Conservation (phyloP, 164 flowering plant species). For the Magnolia sinica region DNA sequence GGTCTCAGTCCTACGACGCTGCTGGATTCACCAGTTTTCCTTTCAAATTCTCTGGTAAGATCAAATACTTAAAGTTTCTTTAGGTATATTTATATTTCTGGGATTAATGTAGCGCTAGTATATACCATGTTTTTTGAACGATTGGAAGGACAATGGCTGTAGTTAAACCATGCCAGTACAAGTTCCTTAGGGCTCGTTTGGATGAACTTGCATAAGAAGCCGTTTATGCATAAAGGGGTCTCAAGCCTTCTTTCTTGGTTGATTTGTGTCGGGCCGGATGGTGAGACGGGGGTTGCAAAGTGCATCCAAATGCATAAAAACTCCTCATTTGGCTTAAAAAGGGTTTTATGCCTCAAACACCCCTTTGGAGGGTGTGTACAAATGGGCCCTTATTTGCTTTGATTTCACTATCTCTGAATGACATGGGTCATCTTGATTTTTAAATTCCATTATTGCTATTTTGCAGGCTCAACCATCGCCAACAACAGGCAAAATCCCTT, state of each 20-base stretch:
- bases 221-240: too few species aligned
- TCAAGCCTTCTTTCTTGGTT: too few species aligned
- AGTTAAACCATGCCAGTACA: too few species aligned
- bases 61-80: not conserved
- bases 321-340: too few species aligned
- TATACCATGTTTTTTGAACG: not conserved
- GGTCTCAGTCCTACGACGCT: conserved; percentile 83
- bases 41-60: conserved; percentile 78
- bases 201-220: too few species aligned
- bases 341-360: too few species aligned
- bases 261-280: too few species aligned
- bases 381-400: not conserved
- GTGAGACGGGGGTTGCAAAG: too few species aligned
- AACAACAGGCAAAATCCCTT: conserved; percentile 72
- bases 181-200: too few species aligned
- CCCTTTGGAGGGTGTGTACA: too few species aligned
- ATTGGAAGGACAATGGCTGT: not conserved
- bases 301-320: too few species aligned
- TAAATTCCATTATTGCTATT: not conserved
- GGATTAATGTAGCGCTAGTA: not conserved
- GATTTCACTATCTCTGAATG: not conserved
- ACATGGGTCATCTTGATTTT: too few species aligned
- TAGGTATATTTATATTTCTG: not conserved
- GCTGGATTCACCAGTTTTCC: conserved; percentile 87
- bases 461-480: conserved; percentile 86